Evolutionary conservation across 805 yeast species (phyloP).

Genomic region (Ogataea haglerorum): DNA sequence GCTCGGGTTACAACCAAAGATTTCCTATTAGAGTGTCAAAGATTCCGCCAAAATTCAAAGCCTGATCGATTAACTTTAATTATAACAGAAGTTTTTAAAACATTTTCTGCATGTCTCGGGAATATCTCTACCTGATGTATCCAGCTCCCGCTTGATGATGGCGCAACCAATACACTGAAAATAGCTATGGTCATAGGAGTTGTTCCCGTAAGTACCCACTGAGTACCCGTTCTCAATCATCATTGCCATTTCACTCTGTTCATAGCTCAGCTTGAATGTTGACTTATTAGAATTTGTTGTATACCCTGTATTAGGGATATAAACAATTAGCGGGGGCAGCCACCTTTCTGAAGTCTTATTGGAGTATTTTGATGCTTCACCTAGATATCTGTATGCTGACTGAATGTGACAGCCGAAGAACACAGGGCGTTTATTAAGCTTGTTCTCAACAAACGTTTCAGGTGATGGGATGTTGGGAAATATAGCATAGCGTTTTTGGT

Average conservation of each 20-base stretch:
- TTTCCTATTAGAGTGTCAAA: slow-evolving; percentile 19
- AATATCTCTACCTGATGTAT: slow-evolving; percentile 27
- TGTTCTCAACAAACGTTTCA: slow-evolving; percentile 21
- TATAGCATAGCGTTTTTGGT: slow-evolving; percentile 14
- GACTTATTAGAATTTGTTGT: slow-evolving; percentile 50
- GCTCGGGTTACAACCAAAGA: slow-evolving; percentile 16
- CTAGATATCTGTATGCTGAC: slow-evolving; percentile 27
- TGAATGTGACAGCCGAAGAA: slow-evolving; percentile 43
- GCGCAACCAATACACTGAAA: slow-evolving; percentile 56
- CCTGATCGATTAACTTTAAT: slow-evolving; percentile 17
- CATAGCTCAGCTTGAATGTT: slow-evolving; percentile 55
- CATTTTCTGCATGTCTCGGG: slow-evolving; percentile 37
- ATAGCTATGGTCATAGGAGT: slow-evolving; percentile 35
- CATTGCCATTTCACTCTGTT: slow-evolving; percentile 37
- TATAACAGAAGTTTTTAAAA: slow-evolving; percentile 39
- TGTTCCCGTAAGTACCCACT: slow-evolving; percentile 45
- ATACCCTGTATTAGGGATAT: slow-evolving; percentile 44
- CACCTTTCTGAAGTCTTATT: slow-evolving; percentile 14
- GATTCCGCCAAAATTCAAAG: slow-evolving; percentile 22
- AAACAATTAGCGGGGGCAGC: slow-evolving; percentile 53
- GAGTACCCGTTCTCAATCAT: slow-evolving; percentile 53
- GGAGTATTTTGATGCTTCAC: slow-evolving; percentile 8
- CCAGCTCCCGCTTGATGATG: slow-evolving; percentile 49
- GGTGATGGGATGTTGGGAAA: slow-evolving; percentile 39
- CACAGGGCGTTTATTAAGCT: slow-evolving; percentile 30